These are phyloP conservation scores for Mortierella alpina DNA, from an alignment of 192 early-diverging fungal species.

Conservation along the genomic window DNA sequence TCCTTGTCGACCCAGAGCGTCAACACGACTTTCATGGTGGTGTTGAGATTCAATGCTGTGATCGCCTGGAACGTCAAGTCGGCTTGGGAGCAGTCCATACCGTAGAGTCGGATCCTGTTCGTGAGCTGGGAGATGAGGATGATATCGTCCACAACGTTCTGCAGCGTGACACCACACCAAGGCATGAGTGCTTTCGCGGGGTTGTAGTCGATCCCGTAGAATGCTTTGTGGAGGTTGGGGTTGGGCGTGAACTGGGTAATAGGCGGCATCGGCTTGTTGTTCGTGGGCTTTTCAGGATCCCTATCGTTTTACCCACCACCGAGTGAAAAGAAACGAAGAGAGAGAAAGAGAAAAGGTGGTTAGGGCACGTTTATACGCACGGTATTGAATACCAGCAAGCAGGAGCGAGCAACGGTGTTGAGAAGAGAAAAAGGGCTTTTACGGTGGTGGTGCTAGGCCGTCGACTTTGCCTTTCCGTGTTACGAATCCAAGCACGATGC, in stretches of 20 bases:
- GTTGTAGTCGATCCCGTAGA: slow-evolving; percentile 58
- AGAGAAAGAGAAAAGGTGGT: too few species aligned
- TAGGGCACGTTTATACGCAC: too few species aligned
- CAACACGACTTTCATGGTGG: slow-evolving; percentile 52
- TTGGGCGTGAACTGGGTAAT: slow-evolving; percentile 44
- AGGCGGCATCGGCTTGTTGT: not conserved
- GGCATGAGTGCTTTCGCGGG: slow-evolving; percentile 50
- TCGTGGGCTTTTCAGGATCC: slow-evolving; percentile 16
- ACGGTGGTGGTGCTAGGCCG: slow-evolving; percentile 36
- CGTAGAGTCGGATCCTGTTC: slow-evolving; percentile 56
- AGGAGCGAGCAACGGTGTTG: too few species aligned
- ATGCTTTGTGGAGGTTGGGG: slow-evolving; percentile 47
- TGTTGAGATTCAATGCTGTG: slow-evolving; percentile 40
- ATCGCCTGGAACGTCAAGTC: slow-evolving; percentile 53
- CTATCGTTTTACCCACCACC: not conserved
- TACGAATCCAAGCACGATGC: slow-evolving; percentile 25
- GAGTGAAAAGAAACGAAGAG: too few species aligned
- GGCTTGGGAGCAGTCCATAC: slow-evolving; percentile 57
- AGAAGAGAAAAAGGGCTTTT: not conserved
- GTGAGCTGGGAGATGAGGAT: slow-evolving; percentile 56
- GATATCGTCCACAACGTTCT: slow-evolving; percentile 53
- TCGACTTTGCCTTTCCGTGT: slow-evolving; percentile 33
- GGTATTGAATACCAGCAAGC: too few species aligned
- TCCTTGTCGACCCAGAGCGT: slow-evolving; percentile 60
- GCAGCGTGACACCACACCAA: slow-evolving; percentile 50